Evolutionary conservation across 73 alveolate genomes (phyloP).

Genomic region (Durusdinium trenchii): DNA sequence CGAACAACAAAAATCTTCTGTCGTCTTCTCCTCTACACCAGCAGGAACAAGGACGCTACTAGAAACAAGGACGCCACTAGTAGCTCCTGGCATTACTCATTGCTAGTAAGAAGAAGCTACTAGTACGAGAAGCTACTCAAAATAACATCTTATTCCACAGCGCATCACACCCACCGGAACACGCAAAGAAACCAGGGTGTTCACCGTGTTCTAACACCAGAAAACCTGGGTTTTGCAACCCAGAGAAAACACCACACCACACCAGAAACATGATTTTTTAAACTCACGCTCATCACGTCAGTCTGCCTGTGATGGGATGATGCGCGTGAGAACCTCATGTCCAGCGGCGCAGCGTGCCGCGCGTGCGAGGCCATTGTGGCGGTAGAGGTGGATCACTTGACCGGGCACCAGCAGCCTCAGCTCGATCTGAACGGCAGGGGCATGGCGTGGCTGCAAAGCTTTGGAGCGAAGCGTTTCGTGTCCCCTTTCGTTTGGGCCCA

Average conservation of each 20-base stretch:
- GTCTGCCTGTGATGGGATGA: conserved; percentile 48
- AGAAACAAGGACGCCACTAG: too few species aligned
- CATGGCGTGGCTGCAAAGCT: too few species aligned
- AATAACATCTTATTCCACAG: too few species aligned
- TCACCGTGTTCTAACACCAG: too few species aligned
- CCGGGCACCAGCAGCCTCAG: neutral
- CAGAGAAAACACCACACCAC: neutral
- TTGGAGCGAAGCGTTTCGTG: neutral
- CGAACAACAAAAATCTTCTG: too few species aligned
- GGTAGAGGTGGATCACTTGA: conserved; percentile 43
- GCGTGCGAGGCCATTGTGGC: conserved; percentile 39
- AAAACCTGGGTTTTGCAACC: neutral
- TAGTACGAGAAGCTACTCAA: too few species aligned
- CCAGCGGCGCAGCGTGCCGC: neutral
- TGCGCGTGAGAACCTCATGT: conserved; percentile 18
- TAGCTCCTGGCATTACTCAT: too few species aligned
- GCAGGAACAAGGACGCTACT: too few species aligned
- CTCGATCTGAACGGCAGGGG: neutral
- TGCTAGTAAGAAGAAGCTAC: too few species aligned
- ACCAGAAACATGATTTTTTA: neutral
- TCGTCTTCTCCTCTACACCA: too few species aligned
- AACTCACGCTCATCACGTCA: neutral
- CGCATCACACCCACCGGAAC: too few species aligned
- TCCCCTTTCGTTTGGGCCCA: neutral
- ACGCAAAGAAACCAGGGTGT: too few species aligned